Base-by-base conservation (phyloP, 805 yeast species). In the Candida insectorum region DNA sequence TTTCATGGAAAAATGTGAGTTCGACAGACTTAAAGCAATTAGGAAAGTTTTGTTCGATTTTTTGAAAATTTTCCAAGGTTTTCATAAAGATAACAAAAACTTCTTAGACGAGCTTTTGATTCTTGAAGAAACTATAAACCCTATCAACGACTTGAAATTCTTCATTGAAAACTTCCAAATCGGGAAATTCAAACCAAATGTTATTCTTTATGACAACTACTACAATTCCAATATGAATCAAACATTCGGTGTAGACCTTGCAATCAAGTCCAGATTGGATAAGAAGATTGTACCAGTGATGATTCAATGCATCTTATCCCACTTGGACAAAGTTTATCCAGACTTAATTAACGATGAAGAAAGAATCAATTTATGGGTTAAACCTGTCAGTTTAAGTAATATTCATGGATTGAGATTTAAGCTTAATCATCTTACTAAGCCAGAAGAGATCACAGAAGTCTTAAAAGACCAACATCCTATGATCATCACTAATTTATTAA, bases 1-100 rank as follows among this genome's bases (percentile, higher is more conserved):
- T 15, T 85, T 81, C 52, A 77, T 86, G 85, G 91, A 85, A 53
- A 74, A 79, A 47, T 85, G 93, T 60, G 95, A 86, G 58, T 56
- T 75, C 22, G 94, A 86, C 58, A 71, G 96, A 43, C 64, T 84
- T 39, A 70, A 72, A 43, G 93, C 93, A 0, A 62, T 86, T 40
- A 85, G 85, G 54, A 81, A 83, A 39, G 89, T 80, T 1, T 73
- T 83, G 8, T 67, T 77, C 33, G 95, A 85, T 52, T 84, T 83
- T 45, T 62, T 83, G 15, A 77, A 86, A 0, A 69, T 82, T 2
- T 65, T 84, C 22, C 71, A 85, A 23, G 78, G 77, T 48, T 77
- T 73, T 31, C 69, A 80, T 23, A 69, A 79, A 4, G 62, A 73
- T 2, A 59, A 83, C 48, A 79, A 80, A 52, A 59, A 73, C 4